Percentiles rank a stretch among this genome's conserved stretches.
Evolutionary conservation across 2,329 filamentous ascomycete species (phyloP).

Genomic region (Cladosporium sp.): DNA sequence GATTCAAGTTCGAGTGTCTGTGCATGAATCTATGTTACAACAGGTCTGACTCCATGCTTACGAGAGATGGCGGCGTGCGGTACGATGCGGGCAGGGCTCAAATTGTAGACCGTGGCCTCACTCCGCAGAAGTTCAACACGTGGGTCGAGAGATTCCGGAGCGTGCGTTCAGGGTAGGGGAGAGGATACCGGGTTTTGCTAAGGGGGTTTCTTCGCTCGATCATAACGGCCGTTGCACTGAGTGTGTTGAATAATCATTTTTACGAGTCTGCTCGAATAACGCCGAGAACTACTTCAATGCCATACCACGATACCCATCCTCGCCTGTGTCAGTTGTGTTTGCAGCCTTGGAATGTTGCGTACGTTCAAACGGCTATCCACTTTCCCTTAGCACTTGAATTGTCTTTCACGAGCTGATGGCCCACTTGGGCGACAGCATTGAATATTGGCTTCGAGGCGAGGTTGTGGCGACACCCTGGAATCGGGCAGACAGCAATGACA

Average conservation of each 20-base stretch:
- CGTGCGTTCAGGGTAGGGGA: background rate
- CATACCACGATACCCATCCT: background rate
- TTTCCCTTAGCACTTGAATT: background rate
- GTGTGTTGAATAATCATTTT: background rate
- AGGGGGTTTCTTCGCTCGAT: background rate
- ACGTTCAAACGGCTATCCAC: background rate
- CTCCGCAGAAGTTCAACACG: background rate
- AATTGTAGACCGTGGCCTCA: background rate
- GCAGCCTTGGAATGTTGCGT: background rate
- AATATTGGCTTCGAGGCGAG: background rate
- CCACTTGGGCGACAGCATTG: background rate
- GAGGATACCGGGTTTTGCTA: background rate
- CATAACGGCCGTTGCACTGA: background rate
- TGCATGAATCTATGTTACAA: too few relatives aligned
- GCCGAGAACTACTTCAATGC: background rate
- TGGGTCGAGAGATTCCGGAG: background rate
- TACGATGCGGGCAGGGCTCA: too few relatives aligned
- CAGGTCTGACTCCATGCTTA: too few relatives aligned
- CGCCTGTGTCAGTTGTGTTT: background rate
- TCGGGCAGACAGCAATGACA: too few relatives aligned
- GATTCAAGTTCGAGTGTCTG: too few relatives aligned
- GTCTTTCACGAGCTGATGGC: background rate
- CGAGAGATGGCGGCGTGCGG: too few relatives aligned
- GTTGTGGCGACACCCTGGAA: background rate
- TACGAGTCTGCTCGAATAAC: background rate